Evolutionary conservation across 257 asterid species (phyloP).

Genomic region (Craterostigma plantagineum): DNA sequence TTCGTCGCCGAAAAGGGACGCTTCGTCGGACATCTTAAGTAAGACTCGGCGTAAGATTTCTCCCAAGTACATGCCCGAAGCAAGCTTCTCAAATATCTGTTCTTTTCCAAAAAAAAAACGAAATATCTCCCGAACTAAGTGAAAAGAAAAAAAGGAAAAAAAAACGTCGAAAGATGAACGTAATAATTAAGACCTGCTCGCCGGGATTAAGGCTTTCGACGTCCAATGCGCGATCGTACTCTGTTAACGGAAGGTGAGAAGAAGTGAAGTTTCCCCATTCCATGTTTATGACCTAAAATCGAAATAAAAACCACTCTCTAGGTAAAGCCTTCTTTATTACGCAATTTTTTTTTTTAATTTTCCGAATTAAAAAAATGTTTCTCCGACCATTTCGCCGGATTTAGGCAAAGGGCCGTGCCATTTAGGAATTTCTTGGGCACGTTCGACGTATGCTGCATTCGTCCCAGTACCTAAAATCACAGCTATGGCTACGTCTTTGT

Average conservation of each 20-base stretch:
- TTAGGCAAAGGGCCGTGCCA: constrained; percentile 80
- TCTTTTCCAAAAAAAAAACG: neutral
- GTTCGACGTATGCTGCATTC: constrained; percentile 80
- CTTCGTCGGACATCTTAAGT: constrained; percentile 64
- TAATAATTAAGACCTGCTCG: constrained; percentile 67
- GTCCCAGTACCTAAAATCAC: constrained; percentile 90
- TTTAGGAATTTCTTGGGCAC: constrained; percentile 85
- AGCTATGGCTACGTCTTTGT: constrained; percentile 51
- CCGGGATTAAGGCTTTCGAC: constrained; percentile 67
- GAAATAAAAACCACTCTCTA: neutral
- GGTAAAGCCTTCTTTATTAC: no score
- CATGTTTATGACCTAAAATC: constrained; percentile 73
- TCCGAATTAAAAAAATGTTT: neutral
- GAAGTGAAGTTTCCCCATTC: constrained; percentile 94
- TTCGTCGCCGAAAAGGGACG: constrained; percentile 61
- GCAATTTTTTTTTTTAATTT: no score
- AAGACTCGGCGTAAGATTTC: constrained; percentile 66
- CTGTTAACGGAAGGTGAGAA: constrained; percentile 75
- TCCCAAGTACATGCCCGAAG: constrained; percentile 88
- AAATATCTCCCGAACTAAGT: no score
- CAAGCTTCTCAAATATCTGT: constrained; percentile 72
- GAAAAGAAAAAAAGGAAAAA: no score
- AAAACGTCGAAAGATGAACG: no score
- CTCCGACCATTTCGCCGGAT: constrained; percentile 76
- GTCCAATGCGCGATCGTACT: constrained; percentile 56